Conservation (phyloP, 108 stramenopile genomes). For the Parietichytrium sp. region DNA sequence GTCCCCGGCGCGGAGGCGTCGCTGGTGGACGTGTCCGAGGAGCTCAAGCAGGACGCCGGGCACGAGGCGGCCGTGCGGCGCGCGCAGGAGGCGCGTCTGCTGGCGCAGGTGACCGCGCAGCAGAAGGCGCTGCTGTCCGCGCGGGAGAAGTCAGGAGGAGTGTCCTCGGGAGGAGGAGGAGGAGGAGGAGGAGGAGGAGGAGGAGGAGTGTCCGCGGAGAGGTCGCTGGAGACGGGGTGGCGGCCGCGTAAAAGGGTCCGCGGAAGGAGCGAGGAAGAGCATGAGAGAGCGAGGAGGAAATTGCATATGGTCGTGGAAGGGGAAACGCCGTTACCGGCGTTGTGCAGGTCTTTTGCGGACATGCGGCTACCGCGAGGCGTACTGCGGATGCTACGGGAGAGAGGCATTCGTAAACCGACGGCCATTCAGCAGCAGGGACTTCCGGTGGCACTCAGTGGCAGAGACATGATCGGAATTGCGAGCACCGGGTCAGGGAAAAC, state of each 20-base stretch:
- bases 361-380: conserved; percentile 88
- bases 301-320: conserved; percentile 96
- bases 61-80: conserved; percentile 36
- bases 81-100: conserved; percentile 78
- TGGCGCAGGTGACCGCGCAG: conserved; percentile 85
- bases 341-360: conserved; percentile 81
- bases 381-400: conserved; percentile 69
- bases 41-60: neutral
- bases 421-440: conserved; percentile 99
- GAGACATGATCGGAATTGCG: conserved; percentile 99
- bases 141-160: conserved; percentile 82
- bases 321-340: conserved; percentile 74
- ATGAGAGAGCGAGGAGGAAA: conserved; percentile 77
- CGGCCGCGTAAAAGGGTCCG: conserved; percentile 73
- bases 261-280: conserved; percentile 68
- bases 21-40: conserved; percentile 3
- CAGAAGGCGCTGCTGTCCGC: conserved; percentile 93
- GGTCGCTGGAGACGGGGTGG: conserved; percentile 86
- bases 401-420: conserved; percentile 88
- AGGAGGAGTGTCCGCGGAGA: conserved; percentile 71
- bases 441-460: conserved; percentile 86
- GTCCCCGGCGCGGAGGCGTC: too few relatives aligned
- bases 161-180: too few relatives aligned
- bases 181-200: too few relatives aligned
- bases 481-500: conserved; percentile 95